Evolutionary conservation across 768 basidiomycete genomes (phyloP).

Genomic region (Termitomyces sp.): DNA sequence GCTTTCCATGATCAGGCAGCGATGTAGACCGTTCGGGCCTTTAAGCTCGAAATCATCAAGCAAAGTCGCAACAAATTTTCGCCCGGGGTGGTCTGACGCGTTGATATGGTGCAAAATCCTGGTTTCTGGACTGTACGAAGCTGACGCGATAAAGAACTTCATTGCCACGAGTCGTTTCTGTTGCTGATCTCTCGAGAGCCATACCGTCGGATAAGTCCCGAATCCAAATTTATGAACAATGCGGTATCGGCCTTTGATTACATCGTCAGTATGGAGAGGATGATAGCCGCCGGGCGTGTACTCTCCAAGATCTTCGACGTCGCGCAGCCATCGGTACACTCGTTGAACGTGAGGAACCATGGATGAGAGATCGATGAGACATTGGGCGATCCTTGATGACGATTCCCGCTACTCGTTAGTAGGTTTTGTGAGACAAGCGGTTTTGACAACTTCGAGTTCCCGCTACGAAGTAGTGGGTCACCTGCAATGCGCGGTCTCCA

Average conservation of each 20-base stretch:
- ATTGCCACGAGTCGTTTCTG: constrained; percentile 45
- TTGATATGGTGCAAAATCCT: not conserved
- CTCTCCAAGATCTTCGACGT: constrained; percentile 8
- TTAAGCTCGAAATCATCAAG: constrained; percentile 76
- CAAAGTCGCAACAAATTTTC: constrained; percentile 52
- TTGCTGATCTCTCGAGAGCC: constrained; percentile 33
- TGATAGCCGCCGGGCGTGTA: constrained; percentile 34
- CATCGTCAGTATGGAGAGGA: constrained; percentile 36
- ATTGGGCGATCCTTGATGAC: too few relatives aligned
- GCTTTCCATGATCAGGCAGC: constrained; percentile 85
- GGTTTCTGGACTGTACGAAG: constrained; percentile 20
- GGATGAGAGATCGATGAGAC: not conserved
- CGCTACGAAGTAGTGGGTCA: too few relatives aligned
- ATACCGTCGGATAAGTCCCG: constrained; percentile 46
- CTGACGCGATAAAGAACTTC: constrained; percentile 49
- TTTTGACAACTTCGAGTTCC: too few relatives aligned
- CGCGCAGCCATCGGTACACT: not conserved
- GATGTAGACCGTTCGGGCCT: constrained; percentile 75
- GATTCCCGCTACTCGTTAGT: too few relatives aligned
- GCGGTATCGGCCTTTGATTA: constrained; percentile 41
- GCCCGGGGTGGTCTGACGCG: constrained; percentile 20
- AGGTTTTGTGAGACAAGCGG: too few relatives aligned
- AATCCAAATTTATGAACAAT: constrained; percentile 56
- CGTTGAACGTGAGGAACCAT: not conserved
- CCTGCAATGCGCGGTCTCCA: too few relatives aligned